Evolutionary conservation across 345 rosid species (phyloP).

Genomic region (Sonneratia alba): DNA sequence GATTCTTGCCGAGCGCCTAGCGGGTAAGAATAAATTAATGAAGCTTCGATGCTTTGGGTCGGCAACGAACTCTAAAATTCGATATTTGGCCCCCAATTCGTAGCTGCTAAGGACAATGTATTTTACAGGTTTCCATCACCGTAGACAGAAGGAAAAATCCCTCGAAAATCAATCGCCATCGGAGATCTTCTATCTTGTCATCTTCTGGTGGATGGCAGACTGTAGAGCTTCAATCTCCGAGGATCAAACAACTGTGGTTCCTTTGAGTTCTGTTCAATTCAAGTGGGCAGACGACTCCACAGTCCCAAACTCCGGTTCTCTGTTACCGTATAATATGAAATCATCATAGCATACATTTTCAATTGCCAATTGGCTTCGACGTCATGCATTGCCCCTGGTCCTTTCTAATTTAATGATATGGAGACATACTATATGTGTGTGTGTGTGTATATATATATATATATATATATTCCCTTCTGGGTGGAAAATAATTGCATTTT

Average conservation of each 20-base stretch:
- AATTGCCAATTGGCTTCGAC: conserved; percentile 1
- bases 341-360: no score
- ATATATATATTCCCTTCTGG: no score
- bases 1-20: not conserved
- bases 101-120: not conserved
- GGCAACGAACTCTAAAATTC: no score
- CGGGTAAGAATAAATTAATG: not conserved
- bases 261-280: not conserved
- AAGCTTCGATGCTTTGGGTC: no score
- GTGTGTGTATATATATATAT: no score
- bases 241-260: not conserved
- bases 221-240: conserved; percentile 12
- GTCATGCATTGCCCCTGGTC: not conserved
- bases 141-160: conserved; percentile 16
- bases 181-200: conserved; percentile 6
- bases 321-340: no score
- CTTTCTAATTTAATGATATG: not conserved
- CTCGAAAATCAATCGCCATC: conserved; percentile 15
- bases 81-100: no score
- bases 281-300: not conserved
- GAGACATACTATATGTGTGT: not conserved
- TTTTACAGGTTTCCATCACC: not conserved
- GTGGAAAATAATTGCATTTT: not conserved
- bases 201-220: not conserved
- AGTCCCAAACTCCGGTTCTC: no score